Evolutionary conservation across 2,329 filamentous ascomycete genomes (phyloP).

Genomic region (Penicillium polonicum): DNA sequence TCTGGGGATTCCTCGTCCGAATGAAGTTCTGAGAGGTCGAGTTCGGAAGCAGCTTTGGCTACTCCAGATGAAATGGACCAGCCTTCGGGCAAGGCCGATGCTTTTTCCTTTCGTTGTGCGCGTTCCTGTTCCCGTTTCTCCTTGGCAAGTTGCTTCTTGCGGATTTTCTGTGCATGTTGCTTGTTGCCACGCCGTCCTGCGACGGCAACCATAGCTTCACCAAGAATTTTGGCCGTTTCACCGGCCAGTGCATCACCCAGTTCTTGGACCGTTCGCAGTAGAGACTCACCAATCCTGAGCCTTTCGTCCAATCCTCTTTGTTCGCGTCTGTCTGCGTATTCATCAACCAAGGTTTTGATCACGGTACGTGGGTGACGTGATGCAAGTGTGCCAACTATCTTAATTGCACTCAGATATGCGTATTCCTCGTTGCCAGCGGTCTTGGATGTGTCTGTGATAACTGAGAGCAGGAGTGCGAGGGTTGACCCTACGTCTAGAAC

Average conservation of each 20-base stretch:
- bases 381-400: slow-evolving; percentile 41
- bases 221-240: slow-evolving; percentile 38
- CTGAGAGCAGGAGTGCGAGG: slow-evolving; percentile 40
- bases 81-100: slow-evolving; percentile 28
- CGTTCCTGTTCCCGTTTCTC: slow-evolving; percentile 28
- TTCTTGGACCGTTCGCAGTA: slow-evolving; percentile 44
- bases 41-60: slow-evolving; percentile 7
- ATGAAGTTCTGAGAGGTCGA: slow-evolving; percentile 24
- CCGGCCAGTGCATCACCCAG: slow-evolving; percentile 40
- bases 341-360: slow-evolving; percentile 41
- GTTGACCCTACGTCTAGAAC: slow-evolving; percentile 47
- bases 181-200: slow-evolving; percentile 42
- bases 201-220: slow-evolving; percentile 41
- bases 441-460: slow-evolving; percentile 38
- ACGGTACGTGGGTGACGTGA: slow-evolving; percentile 45
- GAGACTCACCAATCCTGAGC: slow-evolving; percentile 43
- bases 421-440: slow-evolving; percentile 41
- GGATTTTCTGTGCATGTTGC: slow-evolving; percentile 34
- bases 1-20: slow-evolving; percentile 39
- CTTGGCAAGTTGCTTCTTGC: slow-evolving; percentile 29
- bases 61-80: slow-evolving; percentile 30
- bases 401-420: slow-evolving; percentile 46
- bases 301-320: slow-evolving; percentile 40
- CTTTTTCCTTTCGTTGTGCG: slow-evolving; percentile 29
- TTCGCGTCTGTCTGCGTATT: slow-evolving; percentile 42